Percentiles rank a stretch among this genome's conserved stretches.
Conservation (phyloP, 2,329 filamentous ascomycete species). For the Gnomoniopsis sp. region DNA sequence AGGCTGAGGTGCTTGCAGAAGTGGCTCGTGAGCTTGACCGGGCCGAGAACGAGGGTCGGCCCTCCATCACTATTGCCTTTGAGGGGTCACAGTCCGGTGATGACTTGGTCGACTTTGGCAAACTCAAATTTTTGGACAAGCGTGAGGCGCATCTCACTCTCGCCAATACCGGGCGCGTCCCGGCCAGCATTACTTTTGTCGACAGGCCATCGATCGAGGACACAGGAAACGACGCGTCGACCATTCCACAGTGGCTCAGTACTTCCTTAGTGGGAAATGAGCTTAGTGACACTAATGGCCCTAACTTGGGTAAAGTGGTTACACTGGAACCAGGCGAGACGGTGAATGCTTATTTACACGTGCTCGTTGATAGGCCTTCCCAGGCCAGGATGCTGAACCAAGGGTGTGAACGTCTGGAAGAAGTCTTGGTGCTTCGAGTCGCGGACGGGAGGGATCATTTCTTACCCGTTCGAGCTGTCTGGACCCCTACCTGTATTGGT, state of each 20-base stretch:
- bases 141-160: conserved; percentile 71
- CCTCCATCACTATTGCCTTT: conserved; percentile 76
- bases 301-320: conserved; percentile 45
- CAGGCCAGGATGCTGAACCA: conserved; percentile 71
- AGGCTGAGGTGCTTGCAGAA: conserved; percentile 78
- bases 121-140: conserved; percentile 65
- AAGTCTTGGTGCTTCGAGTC: conserved; percentile 84
- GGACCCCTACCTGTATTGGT: conserved; percentile 80
- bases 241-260: conserved; percentile 64
- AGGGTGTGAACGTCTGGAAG: conserved; percentile 64
- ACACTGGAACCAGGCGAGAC: conserved; percentile 84
- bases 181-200: conserved; percentile 76
- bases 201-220: conserved; percentile 59
- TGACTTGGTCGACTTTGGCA: conserved; percentile 69
- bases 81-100: conserved; percentile 55
- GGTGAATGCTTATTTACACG: conserved; percentile 63
- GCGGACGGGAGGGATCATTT: conserved; percentile 87
- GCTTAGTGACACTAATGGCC: conserved; percentile 27
- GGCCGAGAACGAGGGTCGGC: conserved; percentile 85
- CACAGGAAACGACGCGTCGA: conserved; percentile 25
- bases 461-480: conserved; percentile 72
- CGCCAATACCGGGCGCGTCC: conserved; percentile 84
- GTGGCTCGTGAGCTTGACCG: conserved; percentile 85
- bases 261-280: conserved; percentile 59
- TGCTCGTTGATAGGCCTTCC: conserved; percentile 61